Base-by-base conservation (phyloP, 2,329 filamentous ascomycete genomes). In the Apiospora aurea region DNA sequence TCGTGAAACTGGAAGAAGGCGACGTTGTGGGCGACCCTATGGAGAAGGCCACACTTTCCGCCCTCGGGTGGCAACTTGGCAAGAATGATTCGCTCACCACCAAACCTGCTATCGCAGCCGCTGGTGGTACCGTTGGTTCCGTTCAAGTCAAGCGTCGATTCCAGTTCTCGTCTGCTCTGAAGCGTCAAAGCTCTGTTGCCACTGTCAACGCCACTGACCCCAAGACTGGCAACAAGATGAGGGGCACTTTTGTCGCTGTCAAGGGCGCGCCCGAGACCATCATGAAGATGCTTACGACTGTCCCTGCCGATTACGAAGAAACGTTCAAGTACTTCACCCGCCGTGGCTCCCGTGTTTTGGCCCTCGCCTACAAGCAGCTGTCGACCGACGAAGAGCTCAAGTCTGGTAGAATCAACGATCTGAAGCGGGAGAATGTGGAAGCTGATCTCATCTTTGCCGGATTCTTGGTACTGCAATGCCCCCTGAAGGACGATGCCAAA, bases 251-350 rank as follows among this genome's bases (percentile, higher is more conserved):
- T 80, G 96, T 95, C 71, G 94, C 92, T 81, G 96, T 98, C 75
- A 99, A 99, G 85, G 96, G 96, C 80, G 96, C 96, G 10, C 96
- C 96, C 0, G 96, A 99, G 85, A 99, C 96, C 0, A 98, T 99
- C 78, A 91, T 94, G 82, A 95, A 93, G 80, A 98, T 98, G 93
- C 88, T 99, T 74, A 88, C 94, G 47, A 88, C 92, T 46, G 89
- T 94, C 13, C 96, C 96, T 10, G 87, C 90, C 1, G 91, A 97
- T 80, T 99, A 99, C 79, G 96, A 99, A 81, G 96, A 98, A 84
- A 99, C 96, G 0, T 99, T 91, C 89, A 99, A 98, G 83, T 94
- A 97, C 84, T 99, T 98, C 79, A 98, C 96, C 71, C 91, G 96
- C 75, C 97, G 97, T 77, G 96, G 96, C 77, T 97, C 95, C 61